Base-by-base conservation (phyloP, 148 eudicot species). In the Spergularia bocconei region DNA sequence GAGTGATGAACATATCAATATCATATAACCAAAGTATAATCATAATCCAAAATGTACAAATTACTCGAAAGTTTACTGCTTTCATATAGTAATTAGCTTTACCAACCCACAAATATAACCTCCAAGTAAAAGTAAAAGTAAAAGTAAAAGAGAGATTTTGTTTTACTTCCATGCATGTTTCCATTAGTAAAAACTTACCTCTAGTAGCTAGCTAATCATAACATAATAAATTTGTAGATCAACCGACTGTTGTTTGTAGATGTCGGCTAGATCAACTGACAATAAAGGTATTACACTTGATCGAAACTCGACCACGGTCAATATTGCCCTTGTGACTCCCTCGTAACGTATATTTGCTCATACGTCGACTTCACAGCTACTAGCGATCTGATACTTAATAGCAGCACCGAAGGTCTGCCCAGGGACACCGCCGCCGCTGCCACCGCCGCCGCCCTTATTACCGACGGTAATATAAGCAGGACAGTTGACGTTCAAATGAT, bases 401-500 rank as follows among this genome's bases (percentile, higher is more conserved):
- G 60, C 84, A 67, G 66, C 25, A 66, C 20, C 11, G 25, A 63
- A 58, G 0, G 0, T 50, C 13, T 16, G 17, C 57, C 78, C 3
- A 69, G n/a, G 48, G 48, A 11, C 47, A 56, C 16, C 15, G 39
- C 19, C 41, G 53, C n/a, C 63, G 21, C 14, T 25, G 56, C 21
- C 17, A 14, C 0, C 14, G 16, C 36, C 39, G 0, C 15, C 47
- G 29, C 19, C 63, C 12, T 20, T 68, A 11, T 13, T 57, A n/a
- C 76, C 55, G 38, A 60, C 56, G 16, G 63, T 67, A 36, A 81
- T 63, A 47, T 61, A 77, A 50, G 86, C 85, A 6, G 88, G 88
- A 25, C 88, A 86, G 50, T 76, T 79, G 33, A 82, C 88, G 38
- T 73, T 77, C 11, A 86, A 39, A 21, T 77, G 86, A 66, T 86